Percentiles rank a stretch among this genome's conserved stretches.
Conservation (phyloP, 2,329 filamentous ascomycete species). For the Shiraia bambusicola region DNA sequence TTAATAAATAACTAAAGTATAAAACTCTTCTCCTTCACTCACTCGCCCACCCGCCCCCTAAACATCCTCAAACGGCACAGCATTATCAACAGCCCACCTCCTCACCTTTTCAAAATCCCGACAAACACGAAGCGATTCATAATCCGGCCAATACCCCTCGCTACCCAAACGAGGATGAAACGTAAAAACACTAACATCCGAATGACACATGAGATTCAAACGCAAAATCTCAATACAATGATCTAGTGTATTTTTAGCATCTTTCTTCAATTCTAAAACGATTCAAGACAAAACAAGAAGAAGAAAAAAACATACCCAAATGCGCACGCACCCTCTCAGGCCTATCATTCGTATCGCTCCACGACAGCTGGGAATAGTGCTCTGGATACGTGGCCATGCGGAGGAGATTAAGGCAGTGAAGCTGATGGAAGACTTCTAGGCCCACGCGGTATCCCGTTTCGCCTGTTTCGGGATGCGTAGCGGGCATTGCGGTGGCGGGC, state of each 20-base stretch:
- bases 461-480: constrained; percentile 58
- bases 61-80: constrained; percentile 32
- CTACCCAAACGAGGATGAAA: constrained; percentile 26
- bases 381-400: constrained; percentile 39
- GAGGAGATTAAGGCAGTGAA: constrained; percentile 41
- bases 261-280: too few species aligned
- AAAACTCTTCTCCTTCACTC: too few species aligned
- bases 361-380: constrained; percentile 31
- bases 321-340: constrained; percentile 32
- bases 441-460: constrained; percentile 61
- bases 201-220: constrained; percentile 41
- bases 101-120: constrained; percentile 38
- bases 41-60: not conserved
- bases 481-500: constrained; percentile 55
- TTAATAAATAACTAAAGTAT: too few species aligned
- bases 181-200: constrained; percentile 40
- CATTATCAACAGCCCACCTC: constrained; percentile 37
- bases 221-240: constrained; percentile 42
- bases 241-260: too few species aligned
- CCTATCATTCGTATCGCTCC: constrained; percentile 30
- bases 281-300: too few species aligned
- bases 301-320: constrained; percentile 19
- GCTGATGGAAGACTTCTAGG: constrained; percentile 59
- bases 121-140: constrained; percentile 37
- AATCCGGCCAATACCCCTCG: constrained; percentile 34